These are phyloP conservation scores for Malus hybrid DNA, from an alignment of 331 rosid species.

Conservation along the genomic window DNA sequence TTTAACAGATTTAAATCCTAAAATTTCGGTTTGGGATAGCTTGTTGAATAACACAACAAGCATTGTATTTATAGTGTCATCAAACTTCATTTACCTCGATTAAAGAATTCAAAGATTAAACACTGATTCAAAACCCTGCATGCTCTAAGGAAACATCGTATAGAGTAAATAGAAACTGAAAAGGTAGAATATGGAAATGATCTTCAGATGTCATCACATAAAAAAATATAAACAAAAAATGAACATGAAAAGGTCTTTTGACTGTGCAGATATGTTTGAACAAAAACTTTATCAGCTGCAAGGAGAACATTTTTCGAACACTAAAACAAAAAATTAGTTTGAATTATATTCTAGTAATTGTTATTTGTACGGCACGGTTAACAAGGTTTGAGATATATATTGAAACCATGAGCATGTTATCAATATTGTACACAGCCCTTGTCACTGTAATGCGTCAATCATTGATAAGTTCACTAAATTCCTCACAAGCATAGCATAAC, in stretches of 20 bases:
- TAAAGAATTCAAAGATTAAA: background rate
- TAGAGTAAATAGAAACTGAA: background rate
- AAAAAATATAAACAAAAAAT: no score
- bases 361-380: background rate
- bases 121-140: background rate
- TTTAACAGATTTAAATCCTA: background rate
- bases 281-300: background rate
- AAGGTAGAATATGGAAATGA: background rate
- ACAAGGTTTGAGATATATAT: background rate
- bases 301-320: background rate
- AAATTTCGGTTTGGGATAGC: background rate
- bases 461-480: background rate
- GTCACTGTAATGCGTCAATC: background rate
- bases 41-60: background rate
- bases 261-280: background rate
- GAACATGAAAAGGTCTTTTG: background rate
- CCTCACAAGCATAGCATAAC: background rate
- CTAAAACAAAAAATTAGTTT: no score
- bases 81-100: background rate
- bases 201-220: background rate
- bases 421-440: no score
- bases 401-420: no score
- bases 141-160: background rate
- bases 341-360: background rate
- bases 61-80: background rate